phyloP scores from a whole-genome alignment of 75 land plant species.

The Cupressus sempervirens region DNA sequence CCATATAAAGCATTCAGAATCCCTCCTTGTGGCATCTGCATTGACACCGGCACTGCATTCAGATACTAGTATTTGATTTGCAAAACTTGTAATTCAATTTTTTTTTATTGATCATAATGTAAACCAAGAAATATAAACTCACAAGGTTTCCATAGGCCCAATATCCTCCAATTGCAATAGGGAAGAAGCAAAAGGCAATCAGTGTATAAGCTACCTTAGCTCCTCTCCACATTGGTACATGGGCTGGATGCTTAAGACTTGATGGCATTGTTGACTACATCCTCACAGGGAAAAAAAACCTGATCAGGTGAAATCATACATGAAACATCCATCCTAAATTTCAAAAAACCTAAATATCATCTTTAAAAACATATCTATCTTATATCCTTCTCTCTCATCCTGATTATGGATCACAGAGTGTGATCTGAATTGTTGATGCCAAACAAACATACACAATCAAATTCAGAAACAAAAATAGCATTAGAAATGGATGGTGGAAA shows the following conservation, averaged over 20 bases:
- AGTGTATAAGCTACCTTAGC: constrained; percentile 77
- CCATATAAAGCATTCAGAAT: constrained; percentile 55
- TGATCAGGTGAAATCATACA: constrained; percentile 7
- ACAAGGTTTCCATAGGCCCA: constrained; percentile 92
- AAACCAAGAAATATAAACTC: constrained; percentile 10
- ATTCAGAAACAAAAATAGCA: too few species aligned
- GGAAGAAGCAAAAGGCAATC: constrained; percentile 80
- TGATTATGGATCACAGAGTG: too few species aligned
- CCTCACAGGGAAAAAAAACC: not conserved
- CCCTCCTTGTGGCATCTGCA: constrained; percentile 70
- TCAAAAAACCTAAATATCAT: not conserved
- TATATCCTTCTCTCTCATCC: too few species aligned
- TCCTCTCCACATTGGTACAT: constrained; percentile 95
- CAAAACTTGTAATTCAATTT: not conserved
- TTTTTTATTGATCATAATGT: not conserved
- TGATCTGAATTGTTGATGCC: too few species aligned
- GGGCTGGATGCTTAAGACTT: constrained; percentile 80
- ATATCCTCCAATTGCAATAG: constrained; percentile 85
- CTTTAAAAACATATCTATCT: too few species aligned
- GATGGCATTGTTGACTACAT: constrained; percentile 93
- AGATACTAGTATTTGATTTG: not conserved
- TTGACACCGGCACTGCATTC: not conserved
- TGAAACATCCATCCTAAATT: not conserved
- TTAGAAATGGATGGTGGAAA: too few species aligned
- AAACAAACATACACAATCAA: too few species aligned